Conservation (phyloP, 2,329 filamentous ascomycete genomes). For the Fusarium papillatum region DNA sequence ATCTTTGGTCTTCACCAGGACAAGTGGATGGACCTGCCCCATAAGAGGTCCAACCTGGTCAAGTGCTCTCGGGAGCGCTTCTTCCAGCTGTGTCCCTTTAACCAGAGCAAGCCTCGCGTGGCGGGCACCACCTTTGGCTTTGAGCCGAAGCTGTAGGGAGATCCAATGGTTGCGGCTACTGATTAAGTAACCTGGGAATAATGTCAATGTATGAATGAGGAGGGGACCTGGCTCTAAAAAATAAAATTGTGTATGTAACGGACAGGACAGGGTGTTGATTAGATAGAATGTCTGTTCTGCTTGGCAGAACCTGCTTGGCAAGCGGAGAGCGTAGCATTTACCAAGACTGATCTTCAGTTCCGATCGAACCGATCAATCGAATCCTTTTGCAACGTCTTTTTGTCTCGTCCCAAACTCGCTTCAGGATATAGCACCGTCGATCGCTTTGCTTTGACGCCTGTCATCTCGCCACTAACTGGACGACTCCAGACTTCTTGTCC, state of each 20-base stretch:
- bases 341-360: not conserved
- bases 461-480: not conserved
- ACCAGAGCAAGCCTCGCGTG: conserved; percentile 65
- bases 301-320: conserved; percentile 16
- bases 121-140: conserved; percentile 66
- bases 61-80: conserved; percentile 75
- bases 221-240: not conserved
- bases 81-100: conserved; percentile 75
- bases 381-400: conserved; percentile 2
- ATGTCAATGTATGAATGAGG: not conserved
- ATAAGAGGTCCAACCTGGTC: conserved; percentile 79
- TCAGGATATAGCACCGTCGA: not conserved
- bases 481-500: not conserved
- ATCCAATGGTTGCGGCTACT: not conserved
- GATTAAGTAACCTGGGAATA: not conserved
- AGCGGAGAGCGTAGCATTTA: conserved; percentile 4
- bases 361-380: conserved; percentile 11
- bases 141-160: conserved; percentile 57
- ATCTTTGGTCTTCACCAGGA: conserved; percentile 80
- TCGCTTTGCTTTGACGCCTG: not conserved
- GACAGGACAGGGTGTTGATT: not conserved
- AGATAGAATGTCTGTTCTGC: not conserved
- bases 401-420: not conserved
- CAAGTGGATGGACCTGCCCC: conserved; percentile 79
- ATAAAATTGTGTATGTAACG: not conserved